A percentile compares a stretch with the other conserved stretches of the same genome.
Evolutionary conservation across 805 yeast genomes (phyloP).

Genomic region (Lipomyces yamadae): DNA sequence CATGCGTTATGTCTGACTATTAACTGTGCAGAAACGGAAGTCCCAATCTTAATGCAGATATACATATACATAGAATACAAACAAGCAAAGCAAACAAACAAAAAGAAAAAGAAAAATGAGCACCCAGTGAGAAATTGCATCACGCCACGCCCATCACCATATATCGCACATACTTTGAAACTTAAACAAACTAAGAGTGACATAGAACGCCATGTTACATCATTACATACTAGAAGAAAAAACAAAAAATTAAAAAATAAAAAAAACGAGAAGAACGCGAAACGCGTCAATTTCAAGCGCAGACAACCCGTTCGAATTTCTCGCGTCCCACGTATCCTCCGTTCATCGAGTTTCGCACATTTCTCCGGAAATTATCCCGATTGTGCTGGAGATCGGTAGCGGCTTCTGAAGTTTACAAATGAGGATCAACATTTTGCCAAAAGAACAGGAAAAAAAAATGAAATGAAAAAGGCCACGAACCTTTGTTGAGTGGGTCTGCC

Average conservation of each 20-base stretch:
- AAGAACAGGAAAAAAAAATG: not conserved
- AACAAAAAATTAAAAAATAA: too few relatives aligned
- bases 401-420: constrained; percentile 30
- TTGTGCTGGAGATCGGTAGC: constrained; percentile 45
- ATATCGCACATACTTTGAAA: not conserved
- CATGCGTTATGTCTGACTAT: not conserved
- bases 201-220: constrained; percentile 1
- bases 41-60: constrained; percentile 4
- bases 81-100: not conserved
- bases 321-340: constrained; percentile 70
- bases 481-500: constrained; percentile 88
- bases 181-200: not conserved
- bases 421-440: not conserved
- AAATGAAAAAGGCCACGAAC: constrained; percentile 18
- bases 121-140: not conserved
- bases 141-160: not conserved
- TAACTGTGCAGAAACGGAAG: not conserved
- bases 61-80: not conserved
- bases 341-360: constrained; percentile 67
- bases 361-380: constrained; percentile 56
- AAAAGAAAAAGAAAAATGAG: not conserved
- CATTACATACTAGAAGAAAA: not conserved
- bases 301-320: constrained; percentile 63
- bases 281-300: not conserved
- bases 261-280: too few relatives aligned